Percentiles rank a stretch among this genome's conserved stretches.
Evolutionary conservation across 106 monocot species (phyloP).

Genomic region (Dendrobium nobile): DNA sequence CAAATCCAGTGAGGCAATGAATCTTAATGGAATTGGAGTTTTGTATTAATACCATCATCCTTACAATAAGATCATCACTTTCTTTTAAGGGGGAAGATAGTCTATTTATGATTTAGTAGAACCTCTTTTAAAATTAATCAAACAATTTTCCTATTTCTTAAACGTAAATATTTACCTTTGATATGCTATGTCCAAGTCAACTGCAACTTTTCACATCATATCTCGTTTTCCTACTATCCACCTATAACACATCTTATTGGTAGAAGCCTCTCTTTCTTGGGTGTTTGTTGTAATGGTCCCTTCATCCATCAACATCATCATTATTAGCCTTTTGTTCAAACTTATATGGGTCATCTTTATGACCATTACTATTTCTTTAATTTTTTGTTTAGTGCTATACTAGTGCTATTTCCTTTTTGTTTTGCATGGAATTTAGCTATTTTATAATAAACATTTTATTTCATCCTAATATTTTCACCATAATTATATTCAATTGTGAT

Average conservation of each 20-base stretch:
- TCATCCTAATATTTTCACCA: no score
- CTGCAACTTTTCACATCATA: neutral
- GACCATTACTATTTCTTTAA: neutral
- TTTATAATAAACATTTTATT: no score
- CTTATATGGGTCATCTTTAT: neutral
- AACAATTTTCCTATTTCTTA: no score
- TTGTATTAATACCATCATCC: neutral
- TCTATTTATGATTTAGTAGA: no score
- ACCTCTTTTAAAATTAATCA: no score
- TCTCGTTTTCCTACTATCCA: neutral
- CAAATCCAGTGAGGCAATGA: neutral
- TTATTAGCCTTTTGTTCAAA: neutral
- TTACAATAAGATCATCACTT: neutral
- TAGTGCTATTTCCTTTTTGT: no score
- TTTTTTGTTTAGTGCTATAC: no score
- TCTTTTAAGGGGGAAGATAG: neutral
- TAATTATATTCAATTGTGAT: no score
- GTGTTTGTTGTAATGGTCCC: neutral
- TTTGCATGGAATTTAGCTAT: no score
- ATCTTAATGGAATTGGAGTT: no score
- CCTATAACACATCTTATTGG: neutral
- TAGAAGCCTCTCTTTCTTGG: neutral
- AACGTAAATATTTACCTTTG: neutral
- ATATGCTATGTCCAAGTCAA: neutral
- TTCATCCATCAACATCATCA: neutral